Evolutionary conservation across 2,329 filamentous ascomycete species (phyloP), one percentile per base, ranked within the genome.

Genomic region (Penicillium sp.): DNA sequence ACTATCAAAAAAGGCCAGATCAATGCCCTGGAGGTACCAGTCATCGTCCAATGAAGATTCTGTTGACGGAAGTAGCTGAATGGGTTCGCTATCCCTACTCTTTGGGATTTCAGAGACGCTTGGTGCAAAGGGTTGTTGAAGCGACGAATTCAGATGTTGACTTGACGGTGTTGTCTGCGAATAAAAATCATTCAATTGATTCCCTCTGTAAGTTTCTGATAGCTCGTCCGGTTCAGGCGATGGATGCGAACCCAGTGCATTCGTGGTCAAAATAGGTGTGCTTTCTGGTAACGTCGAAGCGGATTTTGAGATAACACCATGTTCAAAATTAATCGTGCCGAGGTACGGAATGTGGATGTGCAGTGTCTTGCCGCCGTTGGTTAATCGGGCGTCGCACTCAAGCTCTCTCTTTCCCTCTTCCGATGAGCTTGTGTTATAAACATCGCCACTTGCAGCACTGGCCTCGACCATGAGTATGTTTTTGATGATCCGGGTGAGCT

Each of bases 291-390:
- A 30, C 8, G 38, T 43, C 14, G 38, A 6, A 14, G 30, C 39
- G 14, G 40, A 45, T n/a, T 41, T 53, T 18, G 44, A 40, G 10
- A 60, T 50, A 10, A 44, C 47, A 22, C 54, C 46, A 27, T 57
- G 57, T 31, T 63, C 58, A 20, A 76, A 70, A 40, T 64, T 68
- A 22, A 78, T 66, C 2, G 61, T 68, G 0, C 74, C 73, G 18
- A 76, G 62, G 39, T 74, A 72, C 0, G 76, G 76, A 22, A 78
- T 69, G 18, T 67, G 58, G 4, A 79, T 71, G 11, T 60, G 55
- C 4, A 76, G 42, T 4, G 59, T 49, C 0, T 58, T 54, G 13
- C 44, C 51, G 18, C 16, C 51, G 7, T 63, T 60, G 4, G 48
- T 50, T 6, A 59, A 51, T 7, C 62, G 57, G 38, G 63, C 61